These are phyloP conservation scores for Metschnikowia aberdeeniae DNA, from an alignment of 805 yeast species.

Conservation along the genomic window DNA sequence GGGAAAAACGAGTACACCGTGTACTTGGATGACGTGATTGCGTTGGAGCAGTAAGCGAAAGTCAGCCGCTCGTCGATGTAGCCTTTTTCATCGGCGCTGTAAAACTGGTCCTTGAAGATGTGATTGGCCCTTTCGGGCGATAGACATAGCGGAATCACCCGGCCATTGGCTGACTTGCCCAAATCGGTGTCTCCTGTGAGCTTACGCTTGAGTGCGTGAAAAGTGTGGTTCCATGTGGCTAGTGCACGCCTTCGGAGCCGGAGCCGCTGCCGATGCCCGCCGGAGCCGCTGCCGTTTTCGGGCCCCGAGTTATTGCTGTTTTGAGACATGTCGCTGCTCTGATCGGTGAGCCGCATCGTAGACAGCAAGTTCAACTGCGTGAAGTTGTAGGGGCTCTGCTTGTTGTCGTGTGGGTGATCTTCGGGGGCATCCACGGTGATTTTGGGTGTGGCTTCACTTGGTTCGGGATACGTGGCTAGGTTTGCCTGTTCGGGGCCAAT, in stretches of 20 bases:
- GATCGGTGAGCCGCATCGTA: constrained; percentile 10
- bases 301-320: constrained; percentile 1
- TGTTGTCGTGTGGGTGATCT: background rate
- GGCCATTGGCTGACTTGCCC: constrained; percentile 48
- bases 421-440: constrained; percentile 11
- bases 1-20: constrained; percentile 79
- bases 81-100: constrained; percentile 20
- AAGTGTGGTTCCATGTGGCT: constrained; percentile 21
- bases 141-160: constrained; percentile 66
- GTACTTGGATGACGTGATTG: constrained; percentile 84
- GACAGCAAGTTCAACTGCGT: constrained; percentile 9
- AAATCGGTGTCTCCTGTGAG: constrained; percentile 7
- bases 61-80: constrained; percentile 68
- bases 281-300: constrained; percentile 1
- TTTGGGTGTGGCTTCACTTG: background rate
- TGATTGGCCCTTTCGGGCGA: constrained; percentile 33
- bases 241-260: constrained; percentile 18
- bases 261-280: constrained; percentile 5
- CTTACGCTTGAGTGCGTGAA: background rate
- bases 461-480: background rate
- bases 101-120: constrained; percentile 27
- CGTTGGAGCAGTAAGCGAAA: constrained; percentile 59
- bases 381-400: constrained; percentile 4
- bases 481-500: constrained; percentile 6
- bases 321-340: constrained; percentile 7